Evolutionary conservation across 305 asterid species (phyloP).

Genomic region (Caryopteris hybrid): DNA sequence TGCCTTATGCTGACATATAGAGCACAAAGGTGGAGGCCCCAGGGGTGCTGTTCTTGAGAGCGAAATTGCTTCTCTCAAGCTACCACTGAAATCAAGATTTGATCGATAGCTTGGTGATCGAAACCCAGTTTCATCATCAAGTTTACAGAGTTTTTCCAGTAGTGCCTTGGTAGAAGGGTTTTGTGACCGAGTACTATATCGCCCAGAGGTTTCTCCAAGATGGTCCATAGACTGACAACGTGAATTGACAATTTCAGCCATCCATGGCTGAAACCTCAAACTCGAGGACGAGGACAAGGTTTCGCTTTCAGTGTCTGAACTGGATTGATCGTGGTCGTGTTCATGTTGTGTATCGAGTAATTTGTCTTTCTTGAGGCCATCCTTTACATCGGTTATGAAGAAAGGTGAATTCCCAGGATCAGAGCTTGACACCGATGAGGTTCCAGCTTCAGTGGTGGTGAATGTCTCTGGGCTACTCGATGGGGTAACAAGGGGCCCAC

Average conservation of each 20-base stretch:
- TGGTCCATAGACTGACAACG: constrained; percentile 46
- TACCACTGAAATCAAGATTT: constrained; percentile 61
- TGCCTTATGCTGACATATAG: constrained; percentile 89
- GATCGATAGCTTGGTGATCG: constrained; percentile 65
- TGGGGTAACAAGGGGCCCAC: constrained; percentile 85
- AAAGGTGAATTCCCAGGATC: constrained; percentile 96
- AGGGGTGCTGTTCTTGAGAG: constrained; percentile 60
- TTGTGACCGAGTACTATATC: constrained; percentile 36
- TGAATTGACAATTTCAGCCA: constrained; percentile 51
- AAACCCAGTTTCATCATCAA: constrained; percentile 49
- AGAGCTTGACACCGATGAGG: constrained; percentile 94
- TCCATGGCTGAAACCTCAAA: constrained; percentile 91
- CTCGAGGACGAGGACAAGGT: constrained; percentile 81
- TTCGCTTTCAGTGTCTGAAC: constrained; percentile 78
- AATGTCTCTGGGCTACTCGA: constrained; percentile 96
- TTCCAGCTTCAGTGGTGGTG: constrained; percentile 87
- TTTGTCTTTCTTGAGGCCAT: constrained; percentile 46
- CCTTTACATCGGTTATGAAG: constrained; percentile 36
- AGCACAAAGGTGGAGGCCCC: constrained; percentile 95
- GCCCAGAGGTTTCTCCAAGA: constrained; percentile 42
- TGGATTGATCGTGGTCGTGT: constrained; percentile 47
- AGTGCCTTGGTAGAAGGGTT: constrained; percentile 44
- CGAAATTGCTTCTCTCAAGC: constrained; percentile 72
- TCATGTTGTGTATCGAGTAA: constrained; percentile 38
- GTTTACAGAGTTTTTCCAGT: constrained; percentile 58